phyloP scores from a whole-genome alignment of 352 stramenopile species.

The Ophiocytium majus region DNA sequence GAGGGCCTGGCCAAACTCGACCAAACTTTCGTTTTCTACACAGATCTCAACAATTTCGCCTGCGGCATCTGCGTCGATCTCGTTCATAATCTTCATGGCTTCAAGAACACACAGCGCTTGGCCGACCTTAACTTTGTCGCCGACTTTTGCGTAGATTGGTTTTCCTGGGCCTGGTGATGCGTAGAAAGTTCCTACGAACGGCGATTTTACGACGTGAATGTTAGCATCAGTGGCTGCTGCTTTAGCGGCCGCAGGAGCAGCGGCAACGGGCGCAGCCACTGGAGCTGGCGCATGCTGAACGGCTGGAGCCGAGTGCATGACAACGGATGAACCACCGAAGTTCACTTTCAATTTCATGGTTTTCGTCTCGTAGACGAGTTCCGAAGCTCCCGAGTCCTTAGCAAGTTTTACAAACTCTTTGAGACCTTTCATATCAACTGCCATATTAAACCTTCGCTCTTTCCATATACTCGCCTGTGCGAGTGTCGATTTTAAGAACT shows the following conservation, averaged over 20 bases:
- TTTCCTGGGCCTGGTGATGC: not conserved
- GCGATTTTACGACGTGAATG: not conserved
- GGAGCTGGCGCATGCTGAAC: constrained; percentile 51
- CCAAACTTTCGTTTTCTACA: not conserved
- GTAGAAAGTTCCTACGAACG: constrained; percentile 7
- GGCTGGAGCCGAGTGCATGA: no score
- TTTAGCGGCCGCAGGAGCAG: not conserved
- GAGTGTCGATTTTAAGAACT: not conserved
- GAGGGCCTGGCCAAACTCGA: constrained; percentile 1
- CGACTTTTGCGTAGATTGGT: not conserved
- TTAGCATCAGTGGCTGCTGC: not conserved
- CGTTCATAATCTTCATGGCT: not conserved
- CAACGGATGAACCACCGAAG: no score
- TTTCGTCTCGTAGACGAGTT: no score
- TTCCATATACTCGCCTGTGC: constrained; percentile 3
- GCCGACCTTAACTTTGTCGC: not conserved
- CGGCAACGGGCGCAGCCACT: not conserved
- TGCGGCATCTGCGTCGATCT: not conserved
- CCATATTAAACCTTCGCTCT: not conserved
- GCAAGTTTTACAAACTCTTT: no score
- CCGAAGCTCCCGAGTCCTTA: no score
- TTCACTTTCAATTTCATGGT: no score
- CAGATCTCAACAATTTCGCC: not conserved
- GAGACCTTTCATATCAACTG: no score
- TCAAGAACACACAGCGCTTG: not conserved